Percentiles rank a stretch among this genome's conserved stretches.
Conservation (phyloP, 164 flowering plant species). For the Stephania japonica region DNA sequence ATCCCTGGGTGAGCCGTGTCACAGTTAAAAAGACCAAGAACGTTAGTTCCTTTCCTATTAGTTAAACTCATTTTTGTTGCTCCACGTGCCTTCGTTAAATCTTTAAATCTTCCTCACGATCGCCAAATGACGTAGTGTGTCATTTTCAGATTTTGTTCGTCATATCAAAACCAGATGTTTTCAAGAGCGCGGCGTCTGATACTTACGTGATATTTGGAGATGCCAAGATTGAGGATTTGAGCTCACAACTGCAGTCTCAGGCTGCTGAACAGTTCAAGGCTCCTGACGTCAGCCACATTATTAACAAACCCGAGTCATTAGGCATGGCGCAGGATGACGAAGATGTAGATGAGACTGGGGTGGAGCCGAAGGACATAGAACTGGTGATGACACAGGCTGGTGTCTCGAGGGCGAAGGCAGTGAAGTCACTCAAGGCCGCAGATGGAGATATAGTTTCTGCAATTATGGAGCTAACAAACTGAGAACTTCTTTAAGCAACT, state of each 20-base stretch:
- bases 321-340: constrained; percentile 33
- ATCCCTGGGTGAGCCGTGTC: constrained; percentile 33
- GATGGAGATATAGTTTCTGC: constrained; percentile 37
- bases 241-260: constrained; percentile 37
- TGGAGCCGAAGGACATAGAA: constrained; percentile 36
- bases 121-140: neutral
- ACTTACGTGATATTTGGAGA: constrained; percentile 32
- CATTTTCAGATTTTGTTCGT: constrained; percentile 30
- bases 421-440: constrained; percentile 31
- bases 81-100: neutral
- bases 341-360: constrained; percentile 34
- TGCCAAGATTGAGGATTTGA: constrained; percentile 39
- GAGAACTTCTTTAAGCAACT: neutral
- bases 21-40: constrained; percentile 34
- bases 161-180: constrained; percentile 37
- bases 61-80: neutral
- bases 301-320: constrained; percentile 26
- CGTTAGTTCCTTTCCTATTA: constrained; percentile 14
- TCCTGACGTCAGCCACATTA: constrained; percentile 30
- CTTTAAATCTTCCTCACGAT: neutral
- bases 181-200: constrained; percentile 35
- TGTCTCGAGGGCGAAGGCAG: constrained; percentile 35
- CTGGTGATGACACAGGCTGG: constrained; percentile 40
- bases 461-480: constrained; percentile 35
- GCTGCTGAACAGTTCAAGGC: constrained; percentile 38